Evolutionary conservation across 2,329 filamentous ascomycete species (phyloP).

Genomic region (Alternaria triticina): DNA sequence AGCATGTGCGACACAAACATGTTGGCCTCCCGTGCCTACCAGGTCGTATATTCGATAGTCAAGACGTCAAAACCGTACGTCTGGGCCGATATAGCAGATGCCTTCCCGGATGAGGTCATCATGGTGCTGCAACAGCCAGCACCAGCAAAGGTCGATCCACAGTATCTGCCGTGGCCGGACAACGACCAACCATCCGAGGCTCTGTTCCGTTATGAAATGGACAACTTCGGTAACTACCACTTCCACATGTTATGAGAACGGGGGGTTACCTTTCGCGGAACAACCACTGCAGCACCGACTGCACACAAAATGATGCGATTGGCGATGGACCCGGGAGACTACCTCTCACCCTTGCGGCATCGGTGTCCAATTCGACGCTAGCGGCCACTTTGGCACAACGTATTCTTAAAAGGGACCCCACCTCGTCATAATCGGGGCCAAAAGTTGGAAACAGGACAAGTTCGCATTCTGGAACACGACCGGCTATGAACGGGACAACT

Average conservation of each 20-base stretch:
- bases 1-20: slow-evolving; percentile 29
- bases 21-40: slow-evolving; percentile 33
- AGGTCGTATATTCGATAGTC: slow-evolving; percentile 11
- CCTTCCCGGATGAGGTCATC: slow-evolving; percentile 1
- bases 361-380: background rate
- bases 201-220: slow-evolving; percentile 4
- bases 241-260: background rate
- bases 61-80: slow-evolving; percentile 5
- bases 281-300: background rate
- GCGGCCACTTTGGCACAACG: background rate
- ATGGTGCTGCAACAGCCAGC: background rate
- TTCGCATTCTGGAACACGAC: background rate
- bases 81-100: slow-evolving; percentile 5
- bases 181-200: background rate
- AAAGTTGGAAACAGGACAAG: background rate
- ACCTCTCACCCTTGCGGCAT: too few relatives aligned
- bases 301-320: background rate
- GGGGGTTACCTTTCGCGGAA: background rate
- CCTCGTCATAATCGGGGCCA: background rate
- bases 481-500: background rate
- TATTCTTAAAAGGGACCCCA: background rate
- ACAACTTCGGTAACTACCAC: background rate
- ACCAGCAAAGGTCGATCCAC: background rate
- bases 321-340: background rate
- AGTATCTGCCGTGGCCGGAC: slow-evolving; percentile 5